Evolutionary conservation across 1,139 yeast genomes (phyloP).

Genomic region (Pneumocystis canis): DNA sequence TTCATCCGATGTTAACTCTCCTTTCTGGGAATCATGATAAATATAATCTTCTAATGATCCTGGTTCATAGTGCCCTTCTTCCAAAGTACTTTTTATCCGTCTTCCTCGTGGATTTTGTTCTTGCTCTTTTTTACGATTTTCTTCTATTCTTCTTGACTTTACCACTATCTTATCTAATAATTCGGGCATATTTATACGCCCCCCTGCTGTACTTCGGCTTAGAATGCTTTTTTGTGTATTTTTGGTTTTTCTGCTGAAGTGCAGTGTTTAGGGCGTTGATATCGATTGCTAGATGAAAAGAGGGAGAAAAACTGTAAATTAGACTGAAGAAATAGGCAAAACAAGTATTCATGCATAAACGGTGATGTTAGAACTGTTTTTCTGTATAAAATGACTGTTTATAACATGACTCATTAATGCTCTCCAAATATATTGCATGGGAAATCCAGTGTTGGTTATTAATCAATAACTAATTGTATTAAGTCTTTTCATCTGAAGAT

Average conservation of each 20-base stretch:
- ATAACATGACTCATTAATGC: not conserved
- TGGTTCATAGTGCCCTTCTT: not conserved
- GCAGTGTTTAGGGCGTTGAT: not conserved
- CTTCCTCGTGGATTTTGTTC: not conserved
- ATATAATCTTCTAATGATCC: not conserved
- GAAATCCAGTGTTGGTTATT: too few relatives aligned
- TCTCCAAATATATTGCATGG: too few relatives aligned
- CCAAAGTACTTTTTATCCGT: not conserved
- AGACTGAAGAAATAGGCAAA: not conserved
- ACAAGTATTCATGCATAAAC: not conserved
- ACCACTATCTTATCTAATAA: not conserved
- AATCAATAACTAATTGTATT: not conserved
- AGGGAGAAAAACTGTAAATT: not conserved
- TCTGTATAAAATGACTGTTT: not conserved
- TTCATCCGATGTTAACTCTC: not conserved
- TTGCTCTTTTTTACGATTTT: not conserved
- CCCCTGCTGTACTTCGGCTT: not conserved
- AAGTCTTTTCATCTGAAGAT: too few relatives aligned
- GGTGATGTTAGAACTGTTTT: not conserved
- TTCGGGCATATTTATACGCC: not conserved
- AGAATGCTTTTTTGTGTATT: constrained; percentile 1
- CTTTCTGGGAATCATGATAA: not conserved
- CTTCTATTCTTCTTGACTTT: not conserved
- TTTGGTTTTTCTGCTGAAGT: constrained; percentile 1
- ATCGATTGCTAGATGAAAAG: not conserved